Base-by-base conservation (phyloP, 208 protist species). In the Crithidia acanthocephali region DNA sequence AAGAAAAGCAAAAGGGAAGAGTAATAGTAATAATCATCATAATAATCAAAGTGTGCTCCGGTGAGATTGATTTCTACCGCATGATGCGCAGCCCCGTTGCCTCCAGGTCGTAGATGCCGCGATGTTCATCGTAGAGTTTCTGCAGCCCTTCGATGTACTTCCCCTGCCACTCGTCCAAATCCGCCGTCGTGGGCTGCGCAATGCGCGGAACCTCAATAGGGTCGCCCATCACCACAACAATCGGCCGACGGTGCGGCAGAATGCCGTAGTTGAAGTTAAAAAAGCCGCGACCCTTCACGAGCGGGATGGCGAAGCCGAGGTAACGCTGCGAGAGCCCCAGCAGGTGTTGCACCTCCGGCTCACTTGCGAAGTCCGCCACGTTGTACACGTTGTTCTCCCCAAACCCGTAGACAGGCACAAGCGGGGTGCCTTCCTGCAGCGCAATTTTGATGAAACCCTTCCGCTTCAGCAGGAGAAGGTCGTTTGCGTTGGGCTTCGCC, bases 361-460 rank as follows among this genome's bases (percentile, higher is more conserved):
- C 76, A 11, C 48, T 40, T 1, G 82, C 81, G 18, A 87, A 44
- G 25, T 74, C 47, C 47, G 75, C 59, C 30, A 89, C 74, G 22
- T 80, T 59, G 77, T 94, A 97, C 18, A 90, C 86, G 79, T 94
- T 89, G 68, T 91, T 97, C 63, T 97, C 92, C 4, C 92, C 92
- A 68, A 97, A 95, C 53, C 71, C 87, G 76, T 95, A 95, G 23
- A 91, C 85, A 0, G 92, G 92, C 50, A 97, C 92, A 2, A 97
- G 81, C 13, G 83, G 74, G 1, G 72, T 68, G 28, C 92, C 92
- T 64, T 89, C 81, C 63, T 95, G 81, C 23, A 97, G 72, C 30
- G 92, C 92, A 56, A 95, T 92, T 61, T 90, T 91, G 48, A 95
- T 84, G 67, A 97, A 97, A 0, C 92, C 92, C 53, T 92, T 94